A percentile compares a stretch with the other conserved stretches of the same genome.
phyloP scores from a whole-genome alignment of 352 stramenopile genomes.

The Phytophthora chlamydospora region DNA sequence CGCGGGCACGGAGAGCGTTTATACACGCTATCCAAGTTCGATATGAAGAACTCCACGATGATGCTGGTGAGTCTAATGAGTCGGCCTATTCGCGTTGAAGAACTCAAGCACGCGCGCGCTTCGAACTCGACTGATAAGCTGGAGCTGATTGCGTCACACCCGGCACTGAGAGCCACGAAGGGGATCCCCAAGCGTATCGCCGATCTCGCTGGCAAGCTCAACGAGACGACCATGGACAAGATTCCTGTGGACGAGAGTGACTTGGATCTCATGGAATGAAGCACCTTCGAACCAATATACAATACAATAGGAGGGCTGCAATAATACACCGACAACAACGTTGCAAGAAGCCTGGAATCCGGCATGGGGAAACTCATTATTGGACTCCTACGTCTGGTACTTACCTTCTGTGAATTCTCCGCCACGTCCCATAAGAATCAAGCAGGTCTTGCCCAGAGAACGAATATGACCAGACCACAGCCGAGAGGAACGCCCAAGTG shows the following conservation, averaged over 20 bases:
- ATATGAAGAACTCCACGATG: constrained; percentile 72
- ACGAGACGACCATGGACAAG: constrained; percentile 73
- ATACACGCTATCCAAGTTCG: constrained; percentile 71
- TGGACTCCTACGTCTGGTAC: too few relatives aligned
- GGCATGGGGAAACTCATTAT: too few relatives aligned
- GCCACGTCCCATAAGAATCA: too few relatives aligned
- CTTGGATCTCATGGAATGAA: constrained; percentile 46
- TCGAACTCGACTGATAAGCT: constrained; percentile 60
- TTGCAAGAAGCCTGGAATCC: too few relatives aligned
- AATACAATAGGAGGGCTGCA: constrained; percentile 17
- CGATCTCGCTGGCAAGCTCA: constrained; percentile 71
- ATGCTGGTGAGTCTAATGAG: constrained; percentile 81
- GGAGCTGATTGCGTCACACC: constrained; percentile 78
- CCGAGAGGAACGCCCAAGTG: background rate
- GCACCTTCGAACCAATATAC: constrained; percentile 4
- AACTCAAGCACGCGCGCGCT: constrained; percentile 51
- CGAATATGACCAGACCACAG: background rate
- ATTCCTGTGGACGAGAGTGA: constrained; percentile 47
- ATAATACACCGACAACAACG: constrained; percentile 23
- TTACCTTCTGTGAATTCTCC: too few relatives aligned
- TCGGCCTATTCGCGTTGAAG: constrained; percentile 70
- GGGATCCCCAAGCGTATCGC: constrained; percentile 76
- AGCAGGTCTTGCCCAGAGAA: too few relatives aligned
- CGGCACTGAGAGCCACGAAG: constrained; percentile 58
- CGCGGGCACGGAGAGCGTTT: constrained; percentile 73